These are phyloP conservation scores for Kentomonas sorsogonicus DNA, from an alignment of 208 protist genomes.

Conservation along the genomic window DNA sequence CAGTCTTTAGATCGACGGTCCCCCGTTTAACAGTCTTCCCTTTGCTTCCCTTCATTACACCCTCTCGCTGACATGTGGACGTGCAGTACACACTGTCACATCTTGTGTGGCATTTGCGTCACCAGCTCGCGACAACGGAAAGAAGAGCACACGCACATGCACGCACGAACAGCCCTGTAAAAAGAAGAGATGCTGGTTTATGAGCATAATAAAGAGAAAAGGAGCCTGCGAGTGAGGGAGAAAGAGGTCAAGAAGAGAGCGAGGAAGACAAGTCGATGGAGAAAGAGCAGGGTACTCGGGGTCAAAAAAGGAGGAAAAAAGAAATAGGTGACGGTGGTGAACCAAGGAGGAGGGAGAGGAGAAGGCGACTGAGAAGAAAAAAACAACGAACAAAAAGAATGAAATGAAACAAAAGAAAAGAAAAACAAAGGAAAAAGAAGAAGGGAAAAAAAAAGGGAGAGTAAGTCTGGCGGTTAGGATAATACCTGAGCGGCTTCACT, in stretches of 20 bases:
- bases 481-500: too few relatives aligned
- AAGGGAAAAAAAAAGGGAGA: not conserved
- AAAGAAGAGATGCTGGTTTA: not conserved
- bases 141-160: too few relatives aligned
- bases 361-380: not conserved
- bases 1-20: too few relatives aligned
- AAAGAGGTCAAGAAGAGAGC: not conserved
- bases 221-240: not conserved
- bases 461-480: too few relatives aligned
- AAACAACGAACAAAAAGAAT: not conserved
- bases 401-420: not conserved
- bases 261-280: not conserved
- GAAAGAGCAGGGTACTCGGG: not conserved
- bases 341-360: not conserved
- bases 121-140: too few relatives aligned
- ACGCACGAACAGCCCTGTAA: not conserved
- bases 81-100: too few relatives aligned
- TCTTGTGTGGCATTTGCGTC: too few relatives aligned
- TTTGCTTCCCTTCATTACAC: too few relatives aligned
- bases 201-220: conserved; percentile 1
- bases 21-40: too few relatives aligned
- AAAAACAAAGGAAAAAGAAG: not conserved
- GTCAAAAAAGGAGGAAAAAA: not conserved
- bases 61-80: too few relatives aligned
- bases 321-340: not conserved